Base-by-base conservation (phyloP, 768 basidiomycete genomes). In the Hygrocybe punicea region DNA sequence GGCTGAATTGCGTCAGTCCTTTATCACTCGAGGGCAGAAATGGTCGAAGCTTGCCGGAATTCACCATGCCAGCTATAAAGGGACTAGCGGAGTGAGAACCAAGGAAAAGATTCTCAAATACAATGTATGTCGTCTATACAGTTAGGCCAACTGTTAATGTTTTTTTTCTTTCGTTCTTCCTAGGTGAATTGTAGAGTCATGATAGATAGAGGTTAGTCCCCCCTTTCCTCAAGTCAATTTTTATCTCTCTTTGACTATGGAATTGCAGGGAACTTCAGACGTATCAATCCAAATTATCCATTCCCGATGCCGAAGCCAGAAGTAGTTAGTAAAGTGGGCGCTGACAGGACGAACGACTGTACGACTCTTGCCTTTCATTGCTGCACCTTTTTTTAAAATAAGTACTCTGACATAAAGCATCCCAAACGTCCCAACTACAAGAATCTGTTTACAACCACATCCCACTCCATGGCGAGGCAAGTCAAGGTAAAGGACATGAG, bases 1-100 rank as follows among this genome's bases (percentile, higher is more conserved):
- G 37, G 73, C 70, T 10, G 72, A 74, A 8, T 59, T 85, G 48
- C 70, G 73, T 37, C 68, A 73, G 53, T 60, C 66, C 7, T 62
- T 85, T 5, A 55, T 74, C 33, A 65, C 65, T 36, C 73, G 85
- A n/a, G 84, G 84, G 5, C 77, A 74, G 71, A 81, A 81, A 65
- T 86, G 84, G 84, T 66, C 73, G 19, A 67, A 66, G 2, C 59
- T 85, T 23, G 79, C 78, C 24, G 54, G 42, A 21, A 13, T 14
- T 25, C 23, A 25, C 19, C 33, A 34, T 19, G 13, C 6, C 8
- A 7, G 14, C 7, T 25, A 25, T 35, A 21, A 11, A 14, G 50
- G 50, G 11, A 14, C n/a, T n/a, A n/a, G n/a, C n/a, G n/a, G n/a
- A n/a, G n/a, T n/a, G n/a, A n/a, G n/a, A n/a, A n/a, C n/a, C n/a